Evolutionary conservation across 306 rosid species (phyloP).

Genomic region (Rosa multiflora): DNA sequence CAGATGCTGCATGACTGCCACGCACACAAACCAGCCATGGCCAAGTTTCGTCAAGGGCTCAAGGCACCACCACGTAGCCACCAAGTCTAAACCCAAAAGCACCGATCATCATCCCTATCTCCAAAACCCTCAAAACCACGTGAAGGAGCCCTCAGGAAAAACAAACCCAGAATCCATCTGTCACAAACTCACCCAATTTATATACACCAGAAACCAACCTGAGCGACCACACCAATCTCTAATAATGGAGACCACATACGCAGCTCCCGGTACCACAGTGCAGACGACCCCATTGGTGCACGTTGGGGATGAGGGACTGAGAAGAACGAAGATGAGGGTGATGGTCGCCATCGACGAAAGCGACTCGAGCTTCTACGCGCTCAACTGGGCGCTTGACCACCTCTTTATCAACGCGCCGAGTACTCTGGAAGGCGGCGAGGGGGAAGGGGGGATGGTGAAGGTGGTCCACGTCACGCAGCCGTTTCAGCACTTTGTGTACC

Average conservation of each 20-base stretch:
- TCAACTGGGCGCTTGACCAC: slow-evolving; percentile 53
- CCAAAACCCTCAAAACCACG: not conserved
- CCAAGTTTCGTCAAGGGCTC: not conserved
- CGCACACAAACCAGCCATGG: not conserved
- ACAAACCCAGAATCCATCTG: not conserved
- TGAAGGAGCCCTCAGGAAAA: not conserved
- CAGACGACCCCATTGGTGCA: not conserved
- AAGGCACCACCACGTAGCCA: not conserved
- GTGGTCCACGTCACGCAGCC: slow-evolving; percentile 50
- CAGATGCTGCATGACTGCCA: no score
- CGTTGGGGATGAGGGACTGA: not conserved
- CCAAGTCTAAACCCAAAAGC: not conserved
- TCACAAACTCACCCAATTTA: not conserved
- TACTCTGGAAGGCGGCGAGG: slow-evolving; percentile 9
- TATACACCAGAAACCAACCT: not conserved
- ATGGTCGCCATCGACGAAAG: slow-evolving; percentile 78
- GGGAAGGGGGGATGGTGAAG: slow-evolving; percentile 30
- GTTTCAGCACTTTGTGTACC: slow-evolving; percentile 30
- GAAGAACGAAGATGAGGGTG: slow-evolving; percentile 40
- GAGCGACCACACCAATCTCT: not conserved
- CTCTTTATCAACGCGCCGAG: slow-evolving; percentile 16
- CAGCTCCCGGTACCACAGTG: not conserved
- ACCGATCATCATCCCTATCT: not conserved
- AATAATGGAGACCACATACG: not conserved
- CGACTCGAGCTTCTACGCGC: slow-evolving; percentile 60